Evolutionary conservation across 192 early-diverging fungal genomes (phyloP).

Genomic region (Gaertneriomyces semiglobifer): DNA sequence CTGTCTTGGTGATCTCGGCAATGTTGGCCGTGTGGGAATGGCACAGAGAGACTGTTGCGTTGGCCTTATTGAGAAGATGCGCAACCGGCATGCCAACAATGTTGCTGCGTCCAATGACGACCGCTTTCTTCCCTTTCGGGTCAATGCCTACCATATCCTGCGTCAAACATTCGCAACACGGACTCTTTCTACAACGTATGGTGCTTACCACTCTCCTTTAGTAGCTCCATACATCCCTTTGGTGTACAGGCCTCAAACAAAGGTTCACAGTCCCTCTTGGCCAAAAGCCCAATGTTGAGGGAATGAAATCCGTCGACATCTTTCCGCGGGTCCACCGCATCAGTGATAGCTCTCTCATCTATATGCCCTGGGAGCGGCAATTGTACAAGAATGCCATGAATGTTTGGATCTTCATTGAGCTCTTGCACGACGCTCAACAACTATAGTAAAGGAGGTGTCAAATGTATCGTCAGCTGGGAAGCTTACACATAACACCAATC

Average conservation of each 20-base stretch:
- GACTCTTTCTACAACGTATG: slow-evolving; percentile 8
- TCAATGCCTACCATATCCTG: slow-evolving; percentile 42
- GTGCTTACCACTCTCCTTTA: slow-evolving; percentile 41
- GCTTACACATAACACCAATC: neutral
- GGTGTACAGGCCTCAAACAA: slow-evolving; percentile 97
- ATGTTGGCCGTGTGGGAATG: slow-evolving; percentile 81
- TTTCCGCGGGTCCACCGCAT: slow-evolving; percentile 79
- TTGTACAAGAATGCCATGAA: slow-evolving; percentile 97
- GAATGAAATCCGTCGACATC: slow-evolving; percentile 99
- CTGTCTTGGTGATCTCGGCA: slow-evolving; percentile 67
- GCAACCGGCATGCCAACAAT: slow-evolving; percentile 90
- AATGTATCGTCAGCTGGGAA: no score
- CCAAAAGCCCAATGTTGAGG: slow-evolving; percentile 86
- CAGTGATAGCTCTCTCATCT: slow-evolving; percentile 76
- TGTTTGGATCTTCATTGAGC: slow-evolving; percentile 72
- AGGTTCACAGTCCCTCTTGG: slow-evolving; percentile 74
- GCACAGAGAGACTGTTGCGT: slow-evolving; percentile 95
- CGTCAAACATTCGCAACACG: neutral
- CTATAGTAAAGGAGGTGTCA: slow-evolving; percentile 22
- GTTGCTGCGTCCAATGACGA: slow-evolving; percentile 96
- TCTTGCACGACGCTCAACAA: slow-evolving; percentile 63
- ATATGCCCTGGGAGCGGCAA: slow-evolving; percentile 87
- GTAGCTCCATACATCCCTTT: slow-evolving; percentile 84
- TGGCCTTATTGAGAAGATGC: slow-evolving; percentile 68
- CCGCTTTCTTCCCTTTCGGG: slow-evolving; percentile 80